Percentiles rank a stretch among this genome's conserved stretches.
Conservation (phyloP, 371 early-diverging fungal genomes). For the Blastocladiella emersonii region DNA sequence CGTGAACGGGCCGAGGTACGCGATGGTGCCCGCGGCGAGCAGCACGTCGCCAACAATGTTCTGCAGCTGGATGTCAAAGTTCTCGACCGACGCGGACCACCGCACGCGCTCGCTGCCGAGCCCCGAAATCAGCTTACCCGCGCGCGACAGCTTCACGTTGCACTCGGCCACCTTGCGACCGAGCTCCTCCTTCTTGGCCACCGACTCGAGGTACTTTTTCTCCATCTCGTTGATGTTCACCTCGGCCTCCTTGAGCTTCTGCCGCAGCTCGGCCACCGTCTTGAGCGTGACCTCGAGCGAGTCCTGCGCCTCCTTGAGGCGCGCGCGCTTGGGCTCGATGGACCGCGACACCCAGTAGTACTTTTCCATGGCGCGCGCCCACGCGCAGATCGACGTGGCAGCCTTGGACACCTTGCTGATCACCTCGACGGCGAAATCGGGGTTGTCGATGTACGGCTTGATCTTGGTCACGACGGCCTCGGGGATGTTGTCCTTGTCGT, state of each 20-base stretch:
- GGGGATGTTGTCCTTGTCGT: conserved; percentile 40
- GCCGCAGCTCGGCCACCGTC: conserved; percentile 31
- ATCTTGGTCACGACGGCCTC: conserved; percentile 31
- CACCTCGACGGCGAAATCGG: conserved; percentile 38
- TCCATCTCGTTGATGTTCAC: conserved; percentile 44
- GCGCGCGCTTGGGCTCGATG: conserved; percentile 37
- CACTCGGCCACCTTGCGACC: conserved; percentile 44
- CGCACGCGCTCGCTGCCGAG: conserved; percentile 36
- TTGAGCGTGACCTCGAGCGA: conserved; percentile 34
- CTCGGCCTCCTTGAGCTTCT: conserved; percentile 36
- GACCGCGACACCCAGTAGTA: conserved; percentile 40
- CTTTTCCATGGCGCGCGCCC: conserved; percentile 50
- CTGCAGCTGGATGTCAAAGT: conserved; percentile 30
- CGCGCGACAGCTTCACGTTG: conserved; percentile 35
- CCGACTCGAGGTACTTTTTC: conserved; percentile 35
- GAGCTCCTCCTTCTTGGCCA: conserved; percentile 43
- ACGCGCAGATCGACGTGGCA: conserved; percentile 44
- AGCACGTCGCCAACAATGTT: conserved; percentile 39
- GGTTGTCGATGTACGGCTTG: conserved; percentile 44
- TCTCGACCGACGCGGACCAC: conserved; percentile 36
- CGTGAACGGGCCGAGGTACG: conserved; percentile 39
- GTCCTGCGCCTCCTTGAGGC: conserved; percentile 37
- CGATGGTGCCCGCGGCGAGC: conserved; percentile 30
- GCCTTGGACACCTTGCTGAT: conserved; percentile 41
- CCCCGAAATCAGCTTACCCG: conserved; percentile 41